Base-by-base conservation (phyloP, 2,329 filamentous ascomycete species). In the Cladosporium oxysporum region DNA sequence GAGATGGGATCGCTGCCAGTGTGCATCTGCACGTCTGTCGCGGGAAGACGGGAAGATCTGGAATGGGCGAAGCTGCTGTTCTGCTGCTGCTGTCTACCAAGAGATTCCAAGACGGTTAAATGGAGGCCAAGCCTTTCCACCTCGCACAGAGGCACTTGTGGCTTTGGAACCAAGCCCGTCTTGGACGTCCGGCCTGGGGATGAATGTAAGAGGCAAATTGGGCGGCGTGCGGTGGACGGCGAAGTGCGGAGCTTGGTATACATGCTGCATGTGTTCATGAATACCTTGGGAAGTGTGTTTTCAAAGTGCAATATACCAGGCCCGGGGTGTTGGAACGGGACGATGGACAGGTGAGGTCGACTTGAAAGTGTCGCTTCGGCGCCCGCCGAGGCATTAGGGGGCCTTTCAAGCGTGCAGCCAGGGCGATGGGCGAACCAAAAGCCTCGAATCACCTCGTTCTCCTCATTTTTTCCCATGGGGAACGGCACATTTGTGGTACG, bases 71-170 rank as follows among this genome's bases (percentile, higher is more conserved):
- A 50, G 50, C 35, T 50, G n/a, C 49, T 23, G 49, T 26, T 12
- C 23, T 29, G 28, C 49, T 26, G 23, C n/a, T 37, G 55, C 31
- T 26, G 55, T 58, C n/a, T 35, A 16, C 23, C 28, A 28, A 49
- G 44, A 21, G n/a, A 55, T 63, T 55, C 61, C 61, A 63, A 63
- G 61, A 23, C 61, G 61, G 61, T 47, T 63, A 63, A 63, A 63
- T 63, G 26, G 37, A 18, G 14, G 31, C n/a, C 33, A 35, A 58
- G 61, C 52, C 52, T 55, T 55, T 55, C 52, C 29, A 33, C 29
- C 52, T n/a, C 28, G 5, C 23, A 14, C 26, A 26, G 14, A 52
- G 49, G 28, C 49, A 16, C 49, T 21, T 33, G 28, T 55, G 52
- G 52, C 52, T 55, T 55, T 33, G 16, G 29, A 11, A 55, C 52